Evolutionary conservation across 2,329 filamentous ascomycete species (phyloP).

Genomic region (Monosporascus cannonballus): DNA sequence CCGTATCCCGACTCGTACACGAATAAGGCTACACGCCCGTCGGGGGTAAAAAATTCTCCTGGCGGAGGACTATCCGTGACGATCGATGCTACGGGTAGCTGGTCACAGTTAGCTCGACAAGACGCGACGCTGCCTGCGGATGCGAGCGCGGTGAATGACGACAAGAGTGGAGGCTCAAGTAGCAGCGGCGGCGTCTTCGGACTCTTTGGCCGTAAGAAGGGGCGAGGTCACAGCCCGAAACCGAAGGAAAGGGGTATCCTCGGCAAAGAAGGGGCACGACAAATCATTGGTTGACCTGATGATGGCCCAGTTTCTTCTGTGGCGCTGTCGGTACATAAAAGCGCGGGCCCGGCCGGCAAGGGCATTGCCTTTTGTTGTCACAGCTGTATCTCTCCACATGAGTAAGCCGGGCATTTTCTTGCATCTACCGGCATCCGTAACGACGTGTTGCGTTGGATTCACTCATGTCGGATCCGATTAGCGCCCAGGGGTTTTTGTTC

Average conservation of each 20-base stretch:
- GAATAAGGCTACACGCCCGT: slow-evolving; percentile 42
- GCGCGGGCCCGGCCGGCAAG: not conserved
- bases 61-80: slow-evolving; percentile 86
- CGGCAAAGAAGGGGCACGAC: slow-evolving; percentile 88
- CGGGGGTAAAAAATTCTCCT: slow-evolving; percentile 64
- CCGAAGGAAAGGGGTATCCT: slow-evolving; percentile 89
- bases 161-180: slow-evolving; percentile 45
- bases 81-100: slow-evolving; percentile 81
- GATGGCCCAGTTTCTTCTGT: not conserved
- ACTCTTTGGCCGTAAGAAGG: slow-evolving; percentile 84
- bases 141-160: slow-evolving; percentile 47
- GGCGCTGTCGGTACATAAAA: not conserved
- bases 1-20: slow-evolving; percentile 43
- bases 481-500: not conserved
- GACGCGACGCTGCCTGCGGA: slow-evolving; percentile 69
- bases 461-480: not conserved
- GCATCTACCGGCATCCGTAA: not conserved
- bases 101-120: slow-evolving; percentile 84
- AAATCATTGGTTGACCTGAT: slow-evolving; percentile 59
- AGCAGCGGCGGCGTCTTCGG: slow-evolving; percentile 76
- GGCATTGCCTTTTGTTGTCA: not conserved
- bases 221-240: slow-evolving; percentile 85
- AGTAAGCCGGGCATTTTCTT: not conserved
- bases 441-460: not conserved
- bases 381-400: not conserved